phyloP scores from a whole-genome alignment of 768 basidiomycete genomes.

The Suillus luteus region DNA sequence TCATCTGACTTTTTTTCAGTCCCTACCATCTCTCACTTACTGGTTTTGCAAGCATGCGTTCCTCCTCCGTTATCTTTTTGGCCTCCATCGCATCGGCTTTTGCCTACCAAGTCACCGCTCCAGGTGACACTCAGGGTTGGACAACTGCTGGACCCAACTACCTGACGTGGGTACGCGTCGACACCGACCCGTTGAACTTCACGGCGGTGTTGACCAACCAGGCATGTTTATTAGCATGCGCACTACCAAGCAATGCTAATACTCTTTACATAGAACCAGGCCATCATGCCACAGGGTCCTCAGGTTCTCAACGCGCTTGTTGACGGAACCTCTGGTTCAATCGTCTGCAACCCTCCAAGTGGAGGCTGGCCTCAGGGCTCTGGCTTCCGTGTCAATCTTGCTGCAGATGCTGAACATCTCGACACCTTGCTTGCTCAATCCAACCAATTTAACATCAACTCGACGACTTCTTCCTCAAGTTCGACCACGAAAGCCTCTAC shows the following conservation, averaged over 20 bases:
- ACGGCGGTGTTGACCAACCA: conserved; percentile 66
- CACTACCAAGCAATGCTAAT: conserved; percentile 1
- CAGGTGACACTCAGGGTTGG: conserved; percentile 55
- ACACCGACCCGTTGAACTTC: conserved; percentile 69
- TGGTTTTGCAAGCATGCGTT: conserved; percentile 42
- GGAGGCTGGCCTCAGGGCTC: conserved; percentile 66
- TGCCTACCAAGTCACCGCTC: conserved; percentile 64
- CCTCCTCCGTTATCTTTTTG: conserved; percentile 45
- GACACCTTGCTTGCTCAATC: conserved; percentile 73
- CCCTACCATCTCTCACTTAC: conserved; percentile 20
- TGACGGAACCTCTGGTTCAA: conserved; percentile 43
- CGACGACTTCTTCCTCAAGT: conserved; percentile 18
- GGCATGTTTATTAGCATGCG: conserved; percentile 37
- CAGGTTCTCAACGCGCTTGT: conserved; percentile 61
- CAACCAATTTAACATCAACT: conserved; percentile 53
- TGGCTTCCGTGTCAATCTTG: conserved; percentile 74
- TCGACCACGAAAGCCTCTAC: conserved; percentile 24
- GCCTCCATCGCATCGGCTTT: conserved; percentile 53
- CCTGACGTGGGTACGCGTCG: conserved; percentile 64
- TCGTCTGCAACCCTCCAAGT: conserved; percentile 53
- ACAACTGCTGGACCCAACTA: conserved; percentile 51
- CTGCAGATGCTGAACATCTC: conserved; percentile 47
- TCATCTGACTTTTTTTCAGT: conserved; percentile 19
- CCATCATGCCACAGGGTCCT: conserved; percentile 30
- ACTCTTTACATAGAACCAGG: conserved; percentile 34